phyloP scores from a whole-genome alignment of 257 asterid genomes.

The Oldenlandia corymbosa region DNA sequence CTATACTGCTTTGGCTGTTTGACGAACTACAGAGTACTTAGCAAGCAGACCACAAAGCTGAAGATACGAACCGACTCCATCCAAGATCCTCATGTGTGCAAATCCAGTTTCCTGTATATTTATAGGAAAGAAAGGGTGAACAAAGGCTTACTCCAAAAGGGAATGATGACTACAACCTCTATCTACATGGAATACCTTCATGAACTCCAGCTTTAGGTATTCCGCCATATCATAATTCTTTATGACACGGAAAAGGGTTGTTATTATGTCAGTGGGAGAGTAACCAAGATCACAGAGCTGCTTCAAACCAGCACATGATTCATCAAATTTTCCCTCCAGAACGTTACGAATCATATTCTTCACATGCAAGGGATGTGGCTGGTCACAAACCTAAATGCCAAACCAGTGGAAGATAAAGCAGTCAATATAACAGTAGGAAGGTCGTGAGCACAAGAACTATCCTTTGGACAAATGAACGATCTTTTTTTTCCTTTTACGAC shows the following conservation, averaged over 20 bases:
- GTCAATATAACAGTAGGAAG: not conserved
- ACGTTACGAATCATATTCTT: conserved; percentile 86
- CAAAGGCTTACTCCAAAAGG: not conserved
- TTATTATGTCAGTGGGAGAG: conserved; percentile 96
- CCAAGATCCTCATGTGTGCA: conserved; percentile 96
- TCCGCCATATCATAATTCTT: conserved; percentile 93
- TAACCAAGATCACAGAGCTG: conserved; percentile 91
- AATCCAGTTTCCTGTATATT: conserved; percentile 78
- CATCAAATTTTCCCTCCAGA: conserved; percentile 84
- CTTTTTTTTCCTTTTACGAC: too few relatives aligned
- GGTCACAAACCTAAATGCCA: conserved; percentile 78
- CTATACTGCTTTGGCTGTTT: conserved; percentile 72
- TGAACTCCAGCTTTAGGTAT: conserved; percentile 82
- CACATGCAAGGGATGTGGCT: conserved; percentile 96
- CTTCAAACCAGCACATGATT: conserved; percentile 84
- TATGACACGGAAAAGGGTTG: conserved; percentile 86
- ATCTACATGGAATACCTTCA: conserved; percentile 65
- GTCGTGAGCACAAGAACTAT: not conserved
- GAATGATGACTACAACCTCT: not conserved
- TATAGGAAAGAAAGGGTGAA: conserved; percentile 13
- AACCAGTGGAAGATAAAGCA: conserved; percentile 1
- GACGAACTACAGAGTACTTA: conserved; percentile 61
- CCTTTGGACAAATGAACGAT: not conserved
- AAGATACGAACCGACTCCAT: conserved; percentile 95
- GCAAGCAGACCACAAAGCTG: conserved; percentile 89